Base-by-base conservation (phyloP, 163 green algal genomes). In the Volvox carteri region DNA sequence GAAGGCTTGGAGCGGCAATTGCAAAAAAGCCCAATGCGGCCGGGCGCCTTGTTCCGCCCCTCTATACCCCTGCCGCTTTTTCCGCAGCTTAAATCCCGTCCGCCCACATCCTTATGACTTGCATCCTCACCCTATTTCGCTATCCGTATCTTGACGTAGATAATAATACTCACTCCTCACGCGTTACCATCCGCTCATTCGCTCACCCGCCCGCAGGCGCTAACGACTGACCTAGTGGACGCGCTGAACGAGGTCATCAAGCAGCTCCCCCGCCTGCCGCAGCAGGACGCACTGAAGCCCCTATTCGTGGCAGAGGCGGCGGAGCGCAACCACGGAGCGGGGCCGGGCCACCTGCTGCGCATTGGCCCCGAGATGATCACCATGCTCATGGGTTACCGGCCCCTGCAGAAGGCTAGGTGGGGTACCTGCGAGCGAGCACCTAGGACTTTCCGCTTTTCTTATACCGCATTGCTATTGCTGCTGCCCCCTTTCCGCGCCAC, bases 221-320 rank as follows among this genome's bases (percentile, higher is more conserved):
- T 95, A n/a, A 90, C 90, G 14, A 86, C 46, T 18, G 85, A 93
- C 62, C 37, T 96, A 56, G 84, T 96, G 37, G 93, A 96, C 33
- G 87, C 81, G 14, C 88, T 95, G 44, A 92, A 94, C 35, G 41
- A 84, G 48, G 54, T 88, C 16, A 78, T 96, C 70, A 88, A 92
- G n/a, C 62, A 42, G 3, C 86, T 95, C 42, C 94, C 94, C 8
- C 88, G 94, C 9, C 44, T 96, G 56, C 89, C 95, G 62, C 80
- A 91, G 68, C 87, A 87, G 54, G 90, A 95, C 41, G 58, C 86
- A 37, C 93, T 95, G 44, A 86, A 78, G 35, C 50, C 80, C 16
- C 73, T 94, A 30, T 93, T 96, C 68, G 58, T 60, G 85, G 77
- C 39, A 48, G 85, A 83, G 78, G 68, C 67, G 50, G 56, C 46